phyloP scores from a whole-genome alignment of 345 rosid genomes.

The Populus pruinosa region DNA sequence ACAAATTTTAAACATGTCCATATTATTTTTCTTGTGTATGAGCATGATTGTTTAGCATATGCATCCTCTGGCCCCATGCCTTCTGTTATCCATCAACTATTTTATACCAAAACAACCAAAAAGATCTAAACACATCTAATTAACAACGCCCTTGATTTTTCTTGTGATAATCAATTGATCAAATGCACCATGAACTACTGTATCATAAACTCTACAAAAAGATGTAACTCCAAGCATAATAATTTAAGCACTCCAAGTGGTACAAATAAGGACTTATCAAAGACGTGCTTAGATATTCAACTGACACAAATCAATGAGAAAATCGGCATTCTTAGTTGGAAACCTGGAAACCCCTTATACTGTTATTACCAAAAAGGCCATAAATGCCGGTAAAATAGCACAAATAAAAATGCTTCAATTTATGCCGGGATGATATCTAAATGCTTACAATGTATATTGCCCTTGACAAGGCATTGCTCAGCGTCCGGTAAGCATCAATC shows the following conservation, averaged over 20 bases:
- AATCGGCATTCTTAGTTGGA: not conserved
- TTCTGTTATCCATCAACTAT: not conserved
- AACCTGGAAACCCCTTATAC: no score
- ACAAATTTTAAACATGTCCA: no score
- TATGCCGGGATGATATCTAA: no score
- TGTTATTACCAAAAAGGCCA: no score
- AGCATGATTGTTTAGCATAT: not conserved
- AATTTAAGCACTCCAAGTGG: not conserved
- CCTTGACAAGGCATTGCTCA: slow-evolving; percentile 53
- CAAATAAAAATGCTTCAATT: no score
- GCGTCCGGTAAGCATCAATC: slow-evolving; percentile 75
- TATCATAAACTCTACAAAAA: not conserved
- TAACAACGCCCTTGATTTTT: not conserved
- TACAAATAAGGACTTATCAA: no score
- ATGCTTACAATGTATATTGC: slow-evolving; percentile 79
- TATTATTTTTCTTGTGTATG: not conserved
- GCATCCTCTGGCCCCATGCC: not conserved
- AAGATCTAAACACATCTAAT: not conserved
- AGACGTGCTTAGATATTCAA: no score
- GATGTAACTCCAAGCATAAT: not conserved
- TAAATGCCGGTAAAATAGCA: no score
- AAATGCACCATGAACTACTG: not conserved
- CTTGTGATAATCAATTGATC: not conserved
- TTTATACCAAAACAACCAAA: not conserved
- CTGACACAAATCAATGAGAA: not conserved